These are phyloP conservation scores for Penicillium sp. DNA, from an alignment of 2,329 filamentous ascomycete species.

Conservation along the genomic window DNA sequence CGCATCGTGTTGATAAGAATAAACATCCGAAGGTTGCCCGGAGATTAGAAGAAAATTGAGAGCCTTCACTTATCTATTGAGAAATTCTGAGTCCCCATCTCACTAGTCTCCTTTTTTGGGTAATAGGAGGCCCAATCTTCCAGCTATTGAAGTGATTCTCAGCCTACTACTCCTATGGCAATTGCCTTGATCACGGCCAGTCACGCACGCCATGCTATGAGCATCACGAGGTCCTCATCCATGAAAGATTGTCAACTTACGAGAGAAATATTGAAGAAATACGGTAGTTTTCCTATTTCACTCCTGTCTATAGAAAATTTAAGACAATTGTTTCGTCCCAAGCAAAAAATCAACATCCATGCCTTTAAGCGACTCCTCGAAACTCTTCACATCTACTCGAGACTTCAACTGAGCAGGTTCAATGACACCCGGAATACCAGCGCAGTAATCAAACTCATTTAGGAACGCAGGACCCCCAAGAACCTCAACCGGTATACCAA, in stretches of 20 bases:
- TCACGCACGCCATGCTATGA: not conserved
- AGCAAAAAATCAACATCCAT: not conserved
- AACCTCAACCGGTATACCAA: conserved; percentile 33
- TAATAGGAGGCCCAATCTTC: not conserved
- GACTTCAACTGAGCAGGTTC: conserved; percentile 40
- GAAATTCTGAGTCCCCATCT: not conserved
- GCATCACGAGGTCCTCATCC: no score
- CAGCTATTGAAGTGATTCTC: no score
- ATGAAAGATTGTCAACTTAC: not conserved
- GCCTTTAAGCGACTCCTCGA: conserved; percentile 1
- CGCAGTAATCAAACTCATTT: conserved; percentile 45
- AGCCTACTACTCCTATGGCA: not conserved
- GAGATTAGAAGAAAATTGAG: not conserved
- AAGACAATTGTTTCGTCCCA: not conserved
- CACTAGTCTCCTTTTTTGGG: not conserved
- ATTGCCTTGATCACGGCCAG: not conserved
- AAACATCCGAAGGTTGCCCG: not conserved
- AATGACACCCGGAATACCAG: conserved; percentile 39
- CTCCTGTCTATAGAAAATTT: not conserved
- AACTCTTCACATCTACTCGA: not conserved
- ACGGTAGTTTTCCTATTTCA: not conserved
- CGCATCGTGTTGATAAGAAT: not conserved
- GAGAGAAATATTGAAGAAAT: not conserved
- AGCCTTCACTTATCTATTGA: not conserved
- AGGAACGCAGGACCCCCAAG: conserved; percentile 38